Percentiles rank a stretch among this genome's conserved stretches.
Conservation (phyloP, 2,329 filamentous ascomycete species). For the Fusarium dlaminii region DNA sequence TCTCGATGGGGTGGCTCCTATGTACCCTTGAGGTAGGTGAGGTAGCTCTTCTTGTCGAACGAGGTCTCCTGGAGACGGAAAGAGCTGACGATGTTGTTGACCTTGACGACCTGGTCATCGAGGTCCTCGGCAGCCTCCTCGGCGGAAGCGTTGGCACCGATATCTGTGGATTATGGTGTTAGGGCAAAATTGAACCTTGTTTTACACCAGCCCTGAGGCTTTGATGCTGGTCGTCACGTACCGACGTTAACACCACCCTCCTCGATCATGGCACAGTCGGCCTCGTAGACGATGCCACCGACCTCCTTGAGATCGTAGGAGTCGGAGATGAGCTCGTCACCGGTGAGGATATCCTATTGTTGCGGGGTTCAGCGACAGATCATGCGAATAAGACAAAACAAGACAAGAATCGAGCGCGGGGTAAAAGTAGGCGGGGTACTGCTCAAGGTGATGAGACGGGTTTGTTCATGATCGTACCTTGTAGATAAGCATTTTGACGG, state of each 20-base stretch:
- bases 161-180: constrained; percentile 63
- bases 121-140: constrained; percentile 83
- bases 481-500: constrained; percentile 78
- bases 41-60: constrained; percentile 91
- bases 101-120: constrained; percentile 76
- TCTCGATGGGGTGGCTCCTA: neutral
- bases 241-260: constrained; percentile 78
- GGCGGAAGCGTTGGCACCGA: constrained; percentile 95
- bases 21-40: constrained; percentile 85
- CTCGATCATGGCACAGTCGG: constrained; percentile 89
- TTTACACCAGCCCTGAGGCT: neutral
- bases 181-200: constrained; percentile 1
- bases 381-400: constrained; percentile 21
- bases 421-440: constrained; percentile 13
- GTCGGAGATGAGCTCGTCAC: constrained; percentile 97
- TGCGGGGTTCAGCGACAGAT: constrained; percentile 44
- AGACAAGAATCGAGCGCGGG: constrained; percentile 31
- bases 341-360: constrained; percentile 83
- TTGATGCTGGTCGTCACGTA: constrained; percentile 55
- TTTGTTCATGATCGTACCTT: constrained; percentile 58
- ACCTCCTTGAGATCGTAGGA: constrained; percentile 85
- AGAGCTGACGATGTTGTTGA: constrained; percentile 93
- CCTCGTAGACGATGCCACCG: constrained; percentile 85
- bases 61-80: constrained; percentile 84
- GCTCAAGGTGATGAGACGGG: neutral